phyloP scores from a whole-genome alignment of 352 stramenopile genomes.

The Phytophthora kernoviae region DNA sequence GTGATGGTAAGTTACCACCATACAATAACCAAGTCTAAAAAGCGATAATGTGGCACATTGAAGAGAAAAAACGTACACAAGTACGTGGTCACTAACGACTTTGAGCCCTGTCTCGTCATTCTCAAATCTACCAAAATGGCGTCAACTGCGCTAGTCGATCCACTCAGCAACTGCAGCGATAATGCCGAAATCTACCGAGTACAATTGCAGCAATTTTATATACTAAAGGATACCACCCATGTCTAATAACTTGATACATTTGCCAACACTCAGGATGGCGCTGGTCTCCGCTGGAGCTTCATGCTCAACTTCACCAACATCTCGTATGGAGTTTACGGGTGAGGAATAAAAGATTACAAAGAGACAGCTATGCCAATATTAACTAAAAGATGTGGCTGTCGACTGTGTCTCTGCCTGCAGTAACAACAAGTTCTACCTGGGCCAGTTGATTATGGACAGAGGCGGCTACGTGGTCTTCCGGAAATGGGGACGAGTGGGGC shows the following conservation, averaged over 20 bases:
- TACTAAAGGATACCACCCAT: neutral
- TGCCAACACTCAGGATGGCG: constrained; percentile 37
- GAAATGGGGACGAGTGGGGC: constrained; percentile 74
- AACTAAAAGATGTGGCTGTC: constrained; percentile 1
- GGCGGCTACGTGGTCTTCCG: constrained; percentile 55
- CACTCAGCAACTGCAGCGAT: constrained; percentile 19
- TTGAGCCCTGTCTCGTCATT: constrained; percentile 18
- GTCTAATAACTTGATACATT: constrained; percentile 1
- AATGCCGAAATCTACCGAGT: constrained; percentile 37
- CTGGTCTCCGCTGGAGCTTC: constrained; percentile 62
- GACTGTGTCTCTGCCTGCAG: constrained; percentile 19
- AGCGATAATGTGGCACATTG: too few relatives aligned
- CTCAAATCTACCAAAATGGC: constrained; percentile 29
- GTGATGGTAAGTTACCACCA: neutral
- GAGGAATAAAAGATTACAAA: neutral
- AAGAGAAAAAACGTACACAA: constrained; percentile 8
- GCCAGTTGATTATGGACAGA: constrained; percentile 60
- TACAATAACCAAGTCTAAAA: neutral
- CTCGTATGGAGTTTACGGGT: constrained; percentile 58
- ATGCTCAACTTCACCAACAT: constrained; percentile 78
- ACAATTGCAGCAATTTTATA: neutral
- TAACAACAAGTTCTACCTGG: constrained; percentile 85
- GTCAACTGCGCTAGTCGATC: constrained; percentile 33
- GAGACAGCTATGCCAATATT: neutral
- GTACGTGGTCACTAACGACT: constrained; percentile 11